Evolutionary conservation across 1,139 yeast genomes (phyloP).

Genomic region (Yamadazyma buinensis): DNA sequence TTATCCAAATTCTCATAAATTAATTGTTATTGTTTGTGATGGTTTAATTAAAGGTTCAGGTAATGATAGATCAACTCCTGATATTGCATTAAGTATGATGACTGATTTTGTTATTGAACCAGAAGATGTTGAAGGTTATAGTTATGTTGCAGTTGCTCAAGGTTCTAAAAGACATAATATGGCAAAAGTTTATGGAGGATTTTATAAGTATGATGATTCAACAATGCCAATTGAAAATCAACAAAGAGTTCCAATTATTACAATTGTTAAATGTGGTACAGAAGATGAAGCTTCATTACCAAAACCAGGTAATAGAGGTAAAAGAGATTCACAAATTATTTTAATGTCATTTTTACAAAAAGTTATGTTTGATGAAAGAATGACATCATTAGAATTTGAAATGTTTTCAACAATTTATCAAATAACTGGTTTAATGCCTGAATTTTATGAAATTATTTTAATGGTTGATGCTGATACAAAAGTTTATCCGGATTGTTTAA

Average conservation of each 20-base stretch:
- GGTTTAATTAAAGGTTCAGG: conserved; percentile 95
- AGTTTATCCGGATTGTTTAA: conserved; percentile 84
- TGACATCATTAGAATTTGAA: conserved; percentile 91
- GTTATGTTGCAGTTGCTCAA: conserved; percentile 92
- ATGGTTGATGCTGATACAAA: conserved; percentile 99
- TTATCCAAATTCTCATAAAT: conserved; percentile 90
- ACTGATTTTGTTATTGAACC: conserved; percentile 68
- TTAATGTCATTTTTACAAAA: conserved; percentile 91
- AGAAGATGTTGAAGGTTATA: conserved; percentile 72
- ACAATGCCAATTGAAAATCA: conserved; percentile 79
- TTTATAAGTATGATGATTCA: conserved; percentile 71
- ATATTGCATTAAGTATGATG: conserved; percentile 83
- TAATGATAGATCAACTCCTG: conserved; percentile 82
- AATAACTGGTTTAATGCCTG: conserved; percentile 85
- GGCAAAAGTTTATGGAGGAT: conserved; percentile 95
- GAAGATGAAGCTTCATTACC: conserved; percentile 72
- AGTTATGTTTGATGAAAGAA: conserved; percentile 91
- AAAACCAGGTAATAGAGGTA: conserved; percentile 98
- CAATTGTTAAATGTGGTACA: conserved; percentile 90
- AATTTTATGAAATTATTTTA: conserved; percentile 75
- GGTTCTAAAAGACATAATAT: conserved; percentile 92
- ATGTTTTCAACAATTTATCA: conserved; percentile 77
- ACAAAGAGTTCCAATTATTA: conserved; percentile 81
- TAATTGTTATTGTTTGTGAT: conserved; percentile 82
- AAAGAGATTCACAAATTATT: conserved; percentile 93